These are phyloP conservation scores for Mariannaea elegans DNA, from an alignment of 2,329 filamentous ascomycete genomes.

Conservation along the genomic window DNA sequence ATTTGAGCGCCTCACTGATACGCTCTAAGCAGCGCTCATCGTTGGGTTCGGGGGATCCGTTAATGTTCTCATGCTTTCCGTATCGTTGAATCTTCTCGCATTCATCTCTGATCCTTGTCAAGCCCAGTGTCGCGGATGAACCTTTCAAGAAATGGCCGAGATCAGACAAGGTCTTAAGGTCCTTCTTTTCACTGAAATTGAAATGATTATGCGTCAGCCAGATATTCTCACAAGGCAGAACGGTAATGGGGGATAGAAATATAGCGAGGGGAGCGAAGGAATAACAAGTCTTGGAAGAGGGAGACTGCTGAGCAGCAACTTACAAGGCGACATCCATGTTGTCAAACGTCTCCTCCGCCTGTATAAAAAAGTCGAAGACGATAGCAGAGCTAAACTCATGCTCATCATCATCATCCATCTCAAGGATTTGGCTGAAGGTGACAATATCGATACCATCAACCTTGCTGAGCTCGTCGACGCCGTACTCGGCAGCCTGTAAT, in stretches of 20 bases:
- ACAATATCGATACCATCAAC: constrained; percentile 79
- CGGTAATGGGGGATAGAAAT: no score
- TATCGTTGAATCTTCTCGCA: constrained; percentile 98
- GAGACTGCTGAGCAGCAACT: constrained; percentile 49
- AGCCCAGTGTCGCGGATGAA: constrained; percentile 91
- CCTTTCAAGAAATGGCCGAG: constrained; percentile 98
- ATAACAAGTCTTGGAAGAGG: not conserved
- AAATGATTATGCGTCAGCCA: constrained; percentile 13
- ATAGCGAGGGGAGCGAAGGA: not conserved
- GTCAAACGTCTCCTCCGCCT: constrained; percentile 85
- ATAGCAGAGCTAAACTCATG: constrained; percentile 89
- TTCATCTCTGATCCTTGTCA: constrained; percentile 88
- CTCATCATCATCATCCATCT: constrained; percentile 94
- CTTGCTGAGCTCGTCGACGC: constrained; percentile 66
- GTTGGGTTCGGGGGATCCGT: constrained; percentile 74
- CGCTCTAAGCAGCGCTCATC: constrained; percentile 73
- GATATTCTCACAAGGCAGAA: not conserved
- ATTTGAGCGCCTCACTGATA: constrained; percentile 74
- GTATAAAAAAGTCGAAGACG: constrained; percentile 91
- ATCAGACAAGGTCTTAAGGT: constrained; percentile 79
- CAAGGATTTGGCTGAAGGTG: constrained; percentile 94
- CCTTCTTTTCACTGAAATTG: constrained; percentile 64
- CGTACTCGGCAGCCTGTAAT: constrained; percentile 52
- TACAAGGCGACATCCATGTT: constrained; percentile 88
- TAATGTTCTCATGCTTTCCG: constrained; percentile 82